Evolutionary conservation across 2,329 filamentous ascomycete species (phyloP), one percentile per base, ranked within the genome.

Genomic region (Aurifilum marmelostoma): DNA sequence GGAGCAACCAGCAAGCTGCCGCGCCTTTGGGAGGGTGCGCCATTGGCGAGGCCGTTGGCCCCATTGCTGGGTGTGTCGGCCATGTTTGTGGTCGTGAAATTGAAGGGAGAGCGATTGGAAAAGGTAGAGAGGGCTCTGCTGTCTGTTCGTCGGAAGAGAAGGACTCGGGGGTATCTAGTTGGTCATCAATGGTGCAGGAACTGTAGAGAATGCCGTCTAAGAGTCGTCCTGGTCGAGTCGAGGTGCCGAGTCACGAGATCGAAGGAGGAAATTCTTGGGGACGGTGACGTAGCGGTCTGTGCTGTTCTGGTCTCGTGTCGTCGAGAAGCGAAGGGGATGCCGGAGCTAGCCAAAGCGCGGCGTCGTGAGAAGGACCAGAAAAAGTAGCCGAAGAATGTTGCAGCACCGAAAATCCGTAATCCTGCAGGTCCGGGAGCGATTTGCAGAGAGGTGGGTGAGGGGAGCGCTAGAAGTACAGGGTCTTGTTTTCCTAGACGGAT

Each of bases 1-100:
- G 87, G 84, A 41, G 60, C 21, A 18, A 47, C 41, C 65, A 87
- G 84, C 63, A 82, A 82, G 75, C 82, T 80, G 77, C 83, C 82
- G 73, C 81, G 83, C 67, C 75, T 75, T 63, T 69, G 52, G 37
- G 43, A 52, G 73, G 76, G 75, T 34, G 56, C 56, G 21, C 56
- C 56, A 11, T 37, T 59, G 56, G 29, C 56, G 76, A 81, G 79
- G 73, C 80, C 80, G 69, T 74, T 78, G 74, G 32, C 7, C 32
- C 32, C 58, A 14, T 16, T 43, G 61, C 16, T 63, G 61, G 78
- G 80, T 73, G 79, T 78, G 76, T 85, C 82, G 73, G 84, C 80
- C 86, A 88, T 88, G 58, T 43, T 64, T 63, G 41, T 16, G 61
- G 65, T n/a, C n/a, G n/a, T 52, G 56, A 9, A 16, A 27, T 66